A percentile compares a stretch with the other conserved stretches of the same genome.
These are phyloP conservation scores for Durusdinium trenchii DNA, from an alignment of 73 alveolate genomes.

Conservation along the genomic window DNA sequence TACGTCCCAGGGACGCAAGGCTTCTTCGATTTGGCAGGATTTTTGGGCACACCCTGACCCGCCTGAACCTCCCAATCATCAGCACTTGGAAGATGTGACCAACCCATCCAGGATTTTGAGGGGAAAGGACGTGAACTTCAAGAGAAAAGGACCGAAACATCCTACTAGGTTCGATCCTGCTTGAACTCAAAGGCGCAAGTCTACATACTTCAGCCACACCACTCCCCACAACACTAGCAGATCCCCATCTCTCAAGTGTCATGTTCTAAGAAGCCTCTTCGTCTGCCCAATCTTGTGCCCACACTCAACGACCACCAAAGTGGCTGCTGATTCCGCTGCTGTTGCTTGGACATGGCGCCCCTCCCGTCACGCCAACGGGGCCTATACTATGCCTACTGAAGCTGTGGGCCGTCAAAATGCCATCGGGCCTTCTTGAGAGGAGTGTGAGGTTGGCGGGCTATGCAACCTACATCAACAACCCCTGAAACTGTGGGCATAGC, in stretches of 20 bases:
- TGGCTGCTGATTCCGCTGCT: constrained; percentile 40
- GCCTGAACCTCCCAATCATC: too few species aligned
- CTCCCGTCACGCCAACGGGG: neutral
- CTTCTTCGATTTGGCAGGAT: too few species aligned
- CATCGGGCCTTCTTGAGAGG: neutral
- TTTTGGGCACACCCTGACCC: too few species aligned
- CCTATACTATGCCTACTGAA: neutral
- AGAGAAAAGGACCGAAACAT: neutral
- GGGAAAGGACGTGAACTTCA: neutral
- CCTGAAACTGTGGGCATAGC: neutral
- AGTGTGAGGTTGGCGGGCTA: neutral
- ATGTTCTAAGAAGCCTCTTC: neutral
- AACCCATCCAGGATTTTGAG: too few species aligned
- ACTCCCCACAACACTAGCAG: neutral
- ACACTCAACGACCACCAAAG: neutral
- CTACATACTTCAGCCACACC: neutral
- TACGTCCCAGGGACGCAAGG: too few species aligned
- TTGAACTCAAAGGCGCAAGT: too few species aligned
- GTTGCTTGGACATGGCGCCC: constrained; percentile 53
- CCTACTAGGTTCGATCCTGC: too few species aligned
- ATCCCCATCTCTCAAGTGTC: neutral
- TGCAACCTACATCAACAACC: neutral
- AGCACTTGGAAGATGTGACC: too few species aligned
- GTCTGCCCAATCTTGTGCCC: neutral
- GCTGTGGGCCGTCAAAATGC: neutral